Evolutionary conservation across 345 rosid genomes (phyloP).

Genomic region (Pugionium cornutum): DNA sequence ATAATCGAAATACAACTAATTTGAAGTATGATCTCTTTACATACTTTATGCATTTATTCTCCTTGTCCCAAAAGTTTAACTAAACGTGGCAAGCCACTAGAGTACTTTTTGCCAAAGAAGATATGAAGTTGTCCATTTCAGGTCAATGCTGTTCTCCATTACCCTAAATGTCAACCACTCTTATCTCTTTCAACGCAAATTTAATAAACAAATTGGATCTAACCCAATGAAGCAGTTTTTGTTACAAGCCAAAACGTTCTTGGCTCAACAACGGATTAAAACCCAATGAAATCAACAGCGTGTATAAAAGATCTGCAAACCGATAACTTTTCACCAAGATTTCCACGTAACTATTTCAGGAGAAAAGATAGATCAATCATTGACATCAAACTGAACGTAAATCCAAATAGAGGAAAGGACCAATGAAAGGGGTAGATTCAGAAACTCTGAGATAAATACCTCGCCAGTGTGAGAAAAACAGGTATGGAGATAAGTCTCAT

Average conservation of each 20-base stretch:
- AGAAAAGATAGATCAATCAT: background rate
- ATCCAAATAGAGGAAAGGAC: background rate
- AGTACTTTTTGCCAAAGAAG: slow-evolving; percentile 16
- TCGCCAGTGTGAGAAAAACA: slow-evolving; percentile 77
- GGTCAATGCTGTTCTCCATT: slow-evolving; percentile 34
- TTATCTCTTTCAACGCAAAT: slow-evolving; percentile 24
- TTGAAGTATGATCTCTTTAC: slow-evolving; percentile 8
- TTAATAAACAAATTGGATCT: slow-evolving; percentile 28
- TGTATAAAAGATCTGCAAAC: slow-evolving; percentile 23
- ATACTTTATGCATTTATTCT: slow-evolving; percentile 1
- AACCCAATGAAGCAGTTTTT: slow-evolving; percentile 19
- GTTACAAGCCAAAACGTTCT: background rate
- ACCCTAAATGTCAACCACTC: slow-evolving; percentile 23
- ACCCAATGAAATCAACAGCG: slow-evolving; percentile 26
- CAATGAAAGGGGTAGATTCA: no score
- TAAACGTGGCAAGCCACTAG: slow-evolving; percentile 31
- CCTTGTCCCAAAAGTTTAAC: slow-evolving; percentile 17
- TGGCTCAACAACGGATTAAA: slow-evolving; percentile 16
- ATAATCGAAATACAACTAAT: background rate
- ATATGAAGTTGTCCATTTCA: slow-evolving; percentile 34
- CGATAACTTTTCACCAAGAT: background rate
- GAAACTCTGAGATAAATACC: slow-evolving; percentile 42
- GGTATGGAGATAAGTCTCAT: slow-evolving; percentile 70
- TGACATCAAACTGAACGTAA: background rate
- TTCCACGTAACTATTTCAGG: background rate